Conservation (phyloP, 352 stramenopile genomes). For the Phytophthora nicotianae region DNA sequence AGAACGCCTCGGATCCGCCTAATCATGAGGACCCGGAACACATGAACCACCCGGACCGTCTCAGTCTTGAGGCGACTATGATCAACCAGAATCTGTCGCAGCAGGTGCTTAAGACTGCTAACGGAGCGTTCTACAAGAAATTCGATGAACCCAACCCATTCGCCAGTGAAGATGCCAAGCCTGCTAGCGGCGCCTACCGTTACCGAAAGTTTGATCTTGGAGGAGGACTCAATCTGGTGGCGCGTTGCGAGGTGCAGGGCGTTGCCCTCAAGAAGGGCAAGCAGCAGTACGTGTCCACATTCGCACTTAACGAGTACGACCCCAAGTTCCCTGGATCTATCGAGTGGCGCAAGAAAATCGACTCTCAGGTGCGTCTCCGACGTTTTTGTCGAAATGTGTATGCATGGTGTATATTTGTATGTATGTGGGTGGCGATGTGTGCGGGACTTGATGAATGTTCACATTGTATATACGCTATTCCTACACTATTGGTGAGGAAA, state of each 20-base stretch:
- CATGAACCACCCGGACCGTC: conserved; percentile 96
- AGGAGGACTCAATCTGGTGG: conserved; percentile 88
- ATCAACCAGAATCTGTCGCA: conserved; percentile 99
- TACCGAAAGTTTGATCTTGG: conserved; percentile 97
- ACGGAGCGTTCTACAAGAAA: conserved; percentile 56
- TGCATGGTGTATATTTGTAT: conserved; percentile 19
- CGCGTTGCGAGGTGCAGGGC: conserved; percentile 95
- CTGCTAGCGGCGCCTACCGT: conserved; percentile 95
- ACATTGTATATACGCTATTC: conserved; percentile 74
- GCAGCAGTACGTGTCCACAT: conserved; percentile 94
- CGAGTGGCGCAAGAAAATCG: conserved; percentile 98
- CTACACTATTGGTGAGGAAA: conserved; percentile 54
- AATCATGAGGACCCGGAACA: conserved; percentile 82
- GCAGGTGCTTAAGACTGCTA: conserved; percentile 90
- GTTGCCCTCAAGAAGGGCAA: conserved; percentile 86
- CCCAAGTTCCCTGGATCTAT: conserved; percentile 87
- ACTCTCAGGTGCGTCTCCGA: conserved; percentile 76
- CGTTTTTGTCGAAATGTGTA: conserved; percentile 3
- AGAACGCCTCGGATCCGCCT: conserved; percentile 94
- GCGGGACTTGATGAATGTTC: conserved; percentile 70
- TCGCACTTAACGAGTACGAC: conserved; percentile 98
- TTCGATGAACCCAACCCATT: conserved; percentile 92
- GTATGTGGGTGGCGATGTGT: conserved; percentile 22
- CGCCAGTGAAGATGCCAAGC: conserved; percentile 91
- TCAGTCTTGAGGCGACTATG: conserved; percentile 96